Evolutionary conservation across 2,329 filamentous ascomycete genomes (phyloP).

Genomic region (Camillea tinctor): DNA sequence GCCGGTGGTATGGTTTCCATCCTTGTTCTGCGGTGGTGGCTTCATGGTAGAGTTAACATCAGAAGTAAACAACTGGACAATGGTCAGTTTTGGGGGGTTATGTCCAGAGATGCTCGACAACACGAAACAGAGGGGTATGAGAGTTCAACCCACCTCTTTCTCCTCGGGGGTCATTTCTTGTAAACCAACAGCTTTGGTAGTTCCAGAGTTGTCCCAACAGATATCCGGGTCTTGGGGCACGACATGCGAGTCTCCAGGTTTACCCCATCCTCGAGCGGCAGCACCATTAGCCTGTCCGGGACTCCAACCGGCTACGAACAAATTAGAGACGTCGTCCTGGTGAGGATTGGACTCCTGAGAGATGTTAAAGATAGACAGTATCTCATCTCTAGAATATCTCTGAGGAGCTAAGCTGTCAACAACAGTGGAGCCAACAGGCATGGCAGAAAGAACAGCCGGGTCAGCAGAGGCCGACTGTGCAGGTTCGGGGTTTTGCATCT

Average conservation of each 20-base stretch:
- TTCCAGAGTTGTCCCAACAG: slow-evolving; percentile 80
- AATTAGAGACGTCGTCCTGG: slow-evolving; percentile 60
- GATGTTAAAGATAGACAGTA: slow-evolving; percentile 68
- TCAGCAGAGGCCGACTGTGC: slow-evolving; percentile 28
- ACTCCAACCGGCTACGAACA: slow-evolving; percentile 78
- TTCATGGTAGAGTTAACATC: slow-evolving; percentile 96
- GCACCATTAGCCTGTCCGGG: slow-evolving; percentile 68
- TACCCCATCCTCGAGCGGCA: slow-evolving; percentile 69
- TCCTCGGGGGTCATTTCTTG: slow-evolving; percentile 66
- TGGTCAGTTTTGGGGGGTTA: slow-evolving; percentile 30
- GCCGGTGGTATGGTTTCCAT: slow-evolving; percentile 54
- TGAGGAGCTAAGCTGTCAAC: slow-evolving; percentile 47
- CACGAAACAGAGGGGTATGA: not conserved
- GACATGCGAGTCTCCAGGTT: slow-evolving; percentile 71
- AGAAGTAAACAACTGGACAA: slow-evolving; percentile 67
- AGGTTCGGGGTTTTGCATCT: slow-evolving; percentile 34
- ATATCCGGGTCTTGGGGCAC: slow-evolving; percentile 79
- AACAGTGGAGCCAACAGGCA: slow-evolving; percentile 53
- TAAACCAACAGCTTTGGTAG: slow-evolving; percentile 68
- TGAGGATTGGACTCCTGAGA: slow-evolving; percentile 44
- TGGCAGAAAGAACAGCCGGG: slow-evolving; percentile 56
- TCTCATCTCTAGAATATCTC: slow-evolving; percentile 76
- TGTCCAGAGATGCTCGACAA: not conserved
- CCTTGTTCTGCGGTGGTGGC: slow-evolving; percentile 73
- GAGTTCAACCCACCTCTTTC: slow-evolving; percentile 49